Evolutionary conservation across 768 basidiomycete genomes (phyloP), one percentile per base, ranked within the genome.

Genomic region (Hebeloma cylindrosporum): DNA sequence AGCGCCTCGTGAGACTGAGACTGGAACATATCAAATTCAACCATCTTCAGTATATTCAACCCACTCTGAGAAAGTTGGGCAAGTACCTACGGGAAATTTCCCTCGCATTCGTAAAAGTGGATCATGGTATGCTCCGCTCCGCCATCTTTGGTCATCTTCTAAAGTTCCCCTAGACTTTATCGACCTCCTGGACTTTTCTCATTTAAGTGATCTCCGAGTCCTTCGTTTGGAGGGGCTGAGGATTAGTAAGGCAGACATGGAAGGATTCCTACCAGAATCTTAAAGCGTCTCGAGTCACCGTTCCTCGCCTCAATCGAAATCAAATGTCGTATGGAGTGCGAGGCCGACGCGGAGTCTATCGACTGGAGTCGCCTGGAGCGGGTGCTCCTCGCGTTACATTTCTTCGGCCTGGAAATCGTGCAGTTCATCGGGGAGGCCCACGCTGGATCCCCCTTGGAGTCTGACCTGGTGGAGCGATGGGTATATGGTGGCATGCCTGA

Each of bases 241-340:
- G 25, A 17, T 56, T 2, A 32, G 44, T 7, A 29, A 44, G 14
- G 7, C 43, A 7, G 7, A 26, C 18, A 28, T 58, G n/a, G 52
- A 57, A 26, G 38, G 35, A 4, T 38, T 31, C 23, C 49, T 63
- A 8, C 36, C 56, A 3, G 4, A 5, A 43, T 61, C 23, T 55
- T 64, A 7, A 34, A 47, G 9, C 45, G 51, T 13, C 47, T 64
- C 37, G 62, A 64, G 28, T 60, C 62, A 1, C 54, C 60, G 3
- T 64, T 58, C 45, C 52, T 64, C 26, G 50, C 54, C 26, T 28
- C 48, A 17, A 25, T 64, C 20, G 39, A 53, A 4, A 36, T 58
- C 17, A 28, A 40, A 2, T 50, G 60, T 34, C 22, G 16, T 14
- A 34, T 57, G 16, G 32, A 39, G 0, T 4, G 6, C 9, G 35